Percentiles rank a stretch among this genome's conserved stretches.
These are phyloP conservation scores for Glutinoglossum americanum DNA, from an alignment of 495 filamentous ascomycete species.

Conservation along the genomic window DNA sequence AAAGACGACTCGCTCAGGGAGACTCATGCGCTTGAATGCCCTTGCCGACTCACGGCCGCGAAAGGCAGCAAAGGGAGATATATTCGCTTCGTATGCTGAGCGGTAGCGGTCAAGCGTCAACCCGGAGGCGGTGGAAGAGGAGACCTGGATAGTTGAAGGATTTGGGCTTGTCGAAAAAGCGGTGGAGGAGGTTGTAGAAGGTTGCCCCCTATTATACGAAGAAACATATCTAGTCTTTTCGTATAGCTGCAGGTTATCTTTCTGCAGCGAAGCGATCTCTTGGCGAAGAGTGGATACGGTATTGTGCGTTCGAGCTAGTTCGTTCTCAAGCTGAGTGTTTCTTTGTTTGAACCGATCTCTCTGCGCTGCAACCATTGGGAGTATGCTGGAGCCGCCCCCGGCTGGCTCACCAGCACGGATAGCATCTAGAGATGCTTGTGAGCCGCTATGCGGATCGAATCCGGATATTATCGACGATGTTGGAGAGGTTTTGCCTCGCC, in stretches of 20 bases:
- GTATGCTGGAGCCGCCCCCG: constrained; percentile 70
- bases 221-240: constrained; percentile 96
- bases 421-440: constrained; percentile 28
- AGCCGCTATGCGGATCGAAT: constrained; percentile 45
- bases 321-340: constrained; percentile 75
- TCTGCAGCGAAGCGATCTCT: constrained; percentile 79
- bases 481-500: constrained; percentile 58
- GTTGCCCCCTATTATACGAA: constrained; percentile 48
- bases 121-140: constrained; percentile 34
- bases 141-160: constrained; percentile 43
- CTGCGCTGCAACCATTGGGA: constrained; percentile 96
- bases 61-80: constrained; percentile 91
- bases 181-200: constrained; percentile 20
- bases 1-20: constrained; percentile 78
- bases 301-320: constrained; percentile 62
- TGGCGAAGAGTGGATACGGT: constrained; percentile 72
- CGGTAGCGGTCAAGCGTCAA: constrained; percentile 70
- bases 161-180: constrained; percentile 54
- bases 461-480: constrained; percentile 96
- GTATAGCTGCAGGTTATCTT: constrained; percentile 90
- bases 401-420: constrained; percentile 46
- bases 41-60: constrained; percentile 73
- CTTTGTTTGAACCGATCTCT: constrained; percentile 96
- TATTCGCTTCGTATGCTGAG: constrained; percentile 80
- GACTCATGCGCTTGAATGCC: constrained; percentile 85